Evolutionary conservation across 2,329 filamentous ascomycete species (phyloP), one percentile per base, ranked within the genome.

Genomic region (Diaporthe humulicola): DNA sequence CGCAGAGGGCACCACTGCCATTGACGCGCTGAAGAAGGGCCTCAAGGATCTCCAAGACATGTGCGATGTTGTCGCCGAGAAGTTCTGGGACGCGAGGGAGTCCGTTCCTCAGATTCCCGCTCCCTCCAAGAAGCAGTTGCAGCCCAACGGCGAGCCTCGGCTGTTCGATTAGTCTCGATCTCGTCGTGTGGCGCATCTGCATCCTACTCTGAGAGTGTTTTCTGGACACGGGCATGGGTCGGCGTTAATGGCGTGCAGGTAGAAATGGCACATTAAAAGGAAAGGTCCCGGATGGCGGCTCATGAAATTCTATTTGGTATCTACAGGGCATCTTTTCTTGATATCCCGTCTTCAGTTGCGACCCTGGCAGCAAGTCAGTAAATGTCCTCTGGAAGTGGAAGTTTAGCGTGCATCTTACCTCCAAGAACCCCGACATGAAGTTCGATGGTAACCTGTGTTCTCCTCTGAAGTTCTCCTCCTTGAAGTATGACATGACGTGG

Each of bases 401-500:
- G 8, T 28, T 40, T 72, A 28, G 48, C n/a, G 28, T 33, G 14
- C 17, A 73, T 83, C 91, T 83, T 87, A 96, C 97, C 94, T 98
- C 95, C 81, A 99, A 88, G 88, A 99, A 99, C 67, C 95, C 95
- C 80, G 92, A 90, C 87, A 99, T 97, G 87, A 99, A 99, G 88
- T 91, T 97, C 81, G 91, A 91, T 52, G 96, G 96, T 85, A 98
- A 86, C 83, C 91, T 92, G 80, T 95, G 84, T 88, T 93, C 84
- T 91, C 95, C 88, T 92, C 95, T 87, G 83, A 91, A 90, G 85
- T 89, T 90, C 85, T 98, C 96, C 80, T 92, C 90, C 83, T 96
- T 92, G 90, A 98, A 99, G 86, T 98, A 99, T 81, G 97, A 95
- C 90, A 99, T 95, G 79, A 99, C 90, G 84, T 99, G 97, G 77